Base-by-base conservation (phyloP, 176 grass and related monocot species). In the Carex parvula region DNA sequence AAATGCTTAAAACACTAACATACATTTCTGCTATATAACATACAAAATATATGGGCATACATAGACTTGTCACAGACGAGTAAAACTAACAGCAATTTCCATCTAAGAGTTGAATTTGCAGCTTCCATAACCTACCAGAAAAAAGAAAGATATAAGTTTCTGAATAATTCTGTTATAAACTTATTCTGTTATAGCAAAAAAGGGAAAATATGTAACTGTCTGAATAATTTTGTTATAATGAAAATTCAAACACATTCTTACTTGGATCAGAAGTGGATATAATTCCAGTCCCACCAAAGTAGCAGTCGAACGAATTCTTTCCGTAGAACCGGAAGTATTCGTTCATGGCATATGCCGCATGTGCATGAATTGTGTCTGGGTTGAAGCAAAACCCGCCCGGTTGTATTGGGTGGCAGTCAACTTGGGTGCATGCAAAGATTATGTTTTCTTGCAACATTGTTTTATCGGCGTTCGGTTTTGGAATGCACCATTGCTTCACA, bases 311-410 rank as follows among this genome's bases (percentile, higher is more conserved):
- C 2, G 6, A 75, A 0, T 94, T 90, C 3, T 24, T 87, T 6
- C 92, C 95, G 1, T 81, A 92, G 73, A 85, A 63, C 6, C 87
- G 92, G 72, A 90, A 97, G 4, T 86, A 97, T 18, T 91, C 86
- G 18, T 94, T 94, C 95, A 97, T 97, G 42, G 90, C 92, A 85
- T 91, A 97, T 15, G 92, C 89, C 0, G 92, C 92, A 48, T 97
- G 95, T 1, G 53, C 92, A 11, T 86, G 81, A 44, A 90, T 69
- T 5, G 89, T 93, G 84, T 94, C 79, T 0, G 95, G 95, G 48
- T 88, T 80, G 50, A 87, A 91, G 87, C 92, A 93, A 1, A 59
- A 4, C 5, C 95, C 92, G 2, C 92, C 89, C 59, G 87, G 87
- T 17, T 86, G 89, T 66, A 93, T 98, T 16, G 89, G 46, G 16